Evolutionary conservation across 202 grass and related monocot species (phyloP), one percentile per base, ranked within the genome.

Genomic region (Carex arenaria): DNA sequence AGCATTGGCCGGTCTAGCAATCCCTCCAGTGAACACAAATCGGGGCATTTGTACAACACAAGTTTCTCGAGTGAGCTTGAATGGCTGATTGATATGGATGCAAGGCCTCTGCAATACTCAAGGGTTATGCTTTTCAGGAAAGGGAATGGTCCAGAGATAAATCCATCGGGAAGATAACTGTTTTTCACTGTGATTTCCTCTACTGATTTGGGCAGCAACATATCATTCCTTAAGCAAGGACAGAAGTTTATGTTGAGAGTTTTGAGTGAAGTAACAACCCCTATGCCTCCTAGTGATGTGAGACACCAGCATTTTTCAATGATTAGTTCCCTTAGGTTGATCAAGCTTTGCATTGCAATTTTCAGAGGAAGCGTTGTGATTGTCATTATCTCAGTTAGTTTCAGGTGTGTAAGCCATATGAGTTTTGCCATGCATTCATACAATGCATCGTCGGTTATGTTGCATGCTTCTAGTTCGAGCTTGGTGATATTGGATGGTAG

Each of bases 301-400:
- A 82, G 80, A 49, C 80, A 82, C 80, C 80, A 82, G 47, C 80
- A 82, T 66, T 82, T 66, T 66, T 82, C 64, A 19, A 82, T 82
- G 62, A 82, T 66, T 47, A 82, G 61, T 82, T 82, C 80, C 47
- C 47, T 52, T 31, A 82, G 14, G 22, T 49, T 82, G 47, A 66
- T 82, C 61, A 82, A 52, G 62, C 60, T 82, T 66, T 67, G 60
- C 80, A 82, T 82, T 67, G 64, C 45, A 17, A 66, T 66, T 52
- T 82, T 63, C 8, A 52, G 47, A 12, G 80, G 80, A 82, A 82
- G 80, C 3, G 42, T 67, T 52, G 80, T 82, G 64, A 82, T 82
- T 23, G 80, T 65, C 43, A 82, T 52, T 63, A 82, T 82, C 47
- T 82, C 64, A 3, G 15, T 23, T 54, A 82, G 49, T 67, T 66